Evolutionary conservation across 75 land plant species (phyloP), one percentile per base, ranked within the genome.

Genomic region (Selaginella moellendorffii): DNA sequence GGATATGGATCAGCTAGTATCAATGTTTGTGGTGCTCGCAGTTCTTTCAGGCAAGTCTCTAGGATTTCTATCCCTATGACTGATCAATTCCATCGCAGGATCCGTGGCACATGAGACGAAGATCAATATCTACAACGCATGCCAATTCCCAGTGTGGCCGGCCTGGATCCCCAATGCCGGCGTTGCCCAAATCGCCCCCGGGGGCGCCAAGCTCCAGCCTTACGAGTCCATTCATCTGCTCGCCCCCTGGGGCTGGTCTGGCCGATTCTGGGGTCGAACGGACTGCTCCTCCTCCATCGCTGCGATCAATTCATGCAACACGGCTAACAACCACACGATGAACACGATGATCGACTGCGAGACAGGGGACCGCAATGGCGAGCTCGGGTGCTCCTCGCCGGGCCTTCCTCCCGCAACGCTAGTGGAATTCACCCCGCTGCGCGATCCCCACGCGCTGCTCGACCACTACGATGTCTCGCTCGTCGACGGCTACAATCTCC

Each of bases 381-480:
- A 56, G n/a, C n/a, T 56, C 5, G 59, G 59, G n/a, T 56, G 59
- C 19, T 8, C 5, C 5, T 2, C 23, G 2, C 24, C 59, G n/a
- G 59, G 59, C 8, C 8, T 24, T 8, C 59, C 59, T 9, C 59
- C 59, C n/a, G 59, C 59, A 21, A 56, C 59, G 2, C 19, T 56
- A 56, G 59, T 24, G n/a, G 59, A 56, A 19, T 56, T 56, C 59
- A 56, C 59, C 59, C 59, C 59, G n/a, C 8, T 19, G 9, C 17
- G 59, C 8, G 9, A 56, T n/a, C 21, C 21, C 19, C 5, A 56
- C 2, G 21, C 23, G 19, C 8, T 56, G 59, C 21, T 21, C 2
- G 59, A 56, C 19, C n/a, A 56, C 59, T 56, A 56, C 59, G 19
- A 19, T 24, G 24, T 56, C n/a, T 56, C 59, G 5, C 8, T 56